phyloP scores from a whole-genome alignment of 2,329 filamentous ascomycete species.

The Aureobasidium vineae region DNA sequence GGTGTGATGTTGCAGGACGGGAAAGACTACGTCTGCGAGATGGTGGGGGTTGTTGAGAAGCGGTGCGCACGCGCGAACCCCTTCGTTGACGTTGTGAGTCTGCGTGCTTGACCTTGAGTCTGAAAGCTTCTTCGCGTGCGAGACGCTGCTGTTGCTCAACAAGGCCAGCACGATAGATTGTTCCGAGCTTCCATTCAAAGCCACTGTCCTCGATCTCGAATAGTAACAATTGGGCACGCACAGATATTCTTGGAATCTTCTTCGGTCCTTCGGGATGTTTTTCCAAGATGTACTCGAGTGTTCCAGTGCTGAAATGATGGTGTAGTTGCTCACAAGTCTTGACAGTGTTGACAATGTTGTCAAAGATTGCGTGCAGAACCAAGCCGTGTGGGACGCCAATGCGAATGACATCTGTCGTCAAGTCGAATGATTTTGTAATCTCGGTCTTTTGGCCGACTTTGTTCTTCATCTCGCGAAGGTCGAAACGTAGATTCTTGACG shows the following conservation, averaged over 20 bases:
- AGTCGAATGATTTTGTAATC: slow-evolving; percentile 76
- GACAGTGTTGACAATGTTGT: slow-evolving; percentile 83
- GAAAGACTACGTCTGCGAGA: slow-evolving; percentile 39
- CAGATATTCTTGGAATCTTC: slow-evolving; percentile 76
- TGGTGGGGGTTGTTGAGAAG: slow-evolving; percentile 49
- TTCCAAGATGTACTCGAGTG: slow-evolving; percentile 81
- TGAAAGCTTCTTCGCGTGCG: slow-evolving; percentile 85
- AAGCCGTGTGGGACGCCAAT: slow-evolving; percentile 89
- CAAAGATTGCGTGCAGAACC: slow-evolving; percentile 84
- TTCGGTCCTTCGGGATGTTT: slow-evolving; percentile 86
- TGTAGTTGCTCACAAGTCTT: slow-evolving; percentile 91
- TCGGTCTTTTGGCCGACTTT: slow-evolving; percentile 55
- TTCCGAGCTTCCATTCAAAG: slow-evolving; percentile 95
- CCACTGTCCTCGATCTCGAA: slow-evolving; percentile 95
- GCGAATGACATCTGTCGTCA: slow-evolving; percentile 80
- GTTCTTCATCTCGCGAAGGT: slow-evolving; percentile 72
- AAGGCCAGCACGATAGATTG: slow-evolving; percentile 87
- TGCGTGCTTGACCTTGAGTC: slow-evolving; percentile 81
- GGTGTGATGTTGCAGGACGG: slow-evolving; percentile 33
- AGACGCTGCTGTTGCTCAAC: slow-evolving; percentile 87
- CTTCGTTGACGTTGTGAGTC: slow-evolving; percentile 59
- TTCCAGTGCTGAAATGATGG: slow-evolving; percentile 84
- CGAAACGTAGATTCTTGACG: slow-evolving; percentile 75
- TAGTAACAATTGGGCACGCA: slow-evolving; percentile 76
- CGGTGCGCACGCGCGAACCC: slow-evolving; percentile 53